Evolutionary conservation across 345 rosid species (phyloP).

Genomic region (Eutrema heterophyllum): DNA sequence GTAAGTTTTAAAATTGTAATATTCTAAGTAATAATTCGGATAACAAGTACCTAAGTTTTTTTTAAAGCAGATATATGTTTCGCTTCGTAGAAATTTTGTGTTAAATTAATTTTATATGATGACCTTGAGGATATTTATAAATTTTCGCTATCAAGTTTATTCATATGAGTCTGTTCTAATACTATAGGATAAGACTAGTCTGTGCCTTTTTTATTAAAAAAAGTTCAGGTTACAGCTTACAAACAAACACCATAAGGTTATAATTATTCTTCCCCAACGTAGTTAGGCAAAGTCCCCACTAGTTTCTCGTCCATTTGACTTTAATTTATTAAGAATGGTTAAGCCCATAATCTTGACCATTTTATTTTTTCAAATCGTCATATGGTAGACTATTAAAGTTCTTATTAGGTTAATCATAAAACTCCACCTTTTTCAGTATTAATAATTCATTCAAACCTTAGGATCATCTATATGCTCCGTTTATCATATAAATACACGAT

Average conservation of each 20-base stretch:
- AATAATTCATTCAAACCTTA: neutral
- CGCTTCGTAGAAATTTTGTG: neutral
- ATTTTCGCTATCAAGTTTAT: neutral
- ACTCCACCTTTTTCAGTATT: neutral
- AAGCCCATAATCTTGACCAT: constrained; percentile 14
- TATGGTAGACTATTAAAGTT: neutral
- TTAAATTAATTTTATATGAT: neutral
- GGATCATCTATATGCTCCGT: neutral
- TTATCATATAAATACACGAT: neutral
- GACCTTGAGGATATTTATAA: neutral
- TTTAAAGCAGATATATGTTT: neutral
- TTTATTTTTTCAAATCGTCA: neutral
- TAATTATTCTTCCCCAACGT: neutral
- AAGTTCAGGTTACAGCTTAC: neutral
- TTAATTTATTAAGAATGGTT: constrained; percentile 12
- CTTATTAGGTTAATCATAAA: constrained; percentile 2
- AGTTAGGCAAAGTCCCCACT: constrained; percentile 19
- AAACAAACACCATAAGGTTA: neutral
- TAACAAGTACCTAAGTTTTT: neutral
- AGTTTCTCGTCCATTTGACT: constrained; percentile 7
- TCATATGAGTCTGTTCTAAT: neutral
- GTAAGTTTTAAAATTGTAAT: neutral
- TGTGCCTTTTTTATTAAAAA: neutral
- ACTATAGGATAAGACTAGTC: neutral
- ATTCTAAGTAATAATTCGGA: neutral